Evolutionary conservation across 1,139 yeast species (phyloP).

Genomic region (Hyphopichia fennica): DNA sequence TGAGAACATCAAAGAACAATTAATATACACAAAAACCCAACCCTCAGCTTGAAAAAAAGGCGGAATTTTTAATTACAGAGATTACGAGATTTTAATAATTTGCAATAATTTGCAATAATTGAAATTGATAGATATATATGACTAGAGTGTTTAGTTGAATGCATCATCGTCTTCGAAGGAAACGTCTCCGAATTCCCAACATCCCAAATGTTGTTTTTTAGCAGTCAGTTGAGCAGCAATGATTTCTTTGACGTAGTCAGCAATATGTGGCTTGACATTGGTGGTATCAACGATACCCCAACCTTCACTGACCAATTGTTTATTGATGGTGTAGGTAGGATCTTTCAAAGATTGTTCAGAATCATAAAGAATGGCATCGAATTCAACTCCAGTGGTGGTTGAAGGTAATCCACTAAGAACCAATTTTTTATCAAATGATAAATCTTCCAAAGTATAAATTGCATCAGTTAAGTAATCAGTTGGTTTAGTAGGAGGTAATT

Average conservation of each 20-base stretch:
- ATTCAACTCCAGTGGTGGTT: constrained; percentile 41
- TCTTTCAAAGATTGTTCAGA: constrained; percentile 58
- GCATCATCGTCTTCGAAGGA: constrained; percentile 55
- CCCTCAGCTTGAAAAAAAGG: no score
- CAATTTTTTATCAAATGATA: constrained; percentile 53
- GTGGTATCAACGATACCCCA: constrained; percentile 59
- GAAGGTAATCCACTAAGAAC: constrained; percentile 56
- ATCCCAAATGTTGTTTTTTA: constrained; percentile 56
- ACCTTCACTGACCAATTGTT: constrained; percentile 62
- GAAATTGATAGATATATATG: background rate
- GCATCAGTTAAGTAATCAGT: constrained; percentile 63
- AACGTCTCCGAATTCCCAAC: constrained; percentile 84
- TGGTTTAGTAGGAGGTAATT: constrained; percentile 60
- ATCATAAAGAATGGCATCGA: constrained; percentile 58
- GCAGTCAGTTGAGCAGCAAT: constrained; percentile 49
- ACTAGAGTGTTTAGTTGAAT: background rate
- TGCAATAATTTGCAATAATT: background rate
- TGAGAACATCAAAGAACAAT: background rate
- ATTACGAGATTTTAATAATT: background rate
- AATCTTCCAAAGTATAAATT: constrained; percentile 55
- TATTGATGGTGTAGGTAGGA: constrained; percentile 62
- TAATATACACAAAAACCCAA: background rate
- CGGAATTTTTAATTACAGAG: background rate
- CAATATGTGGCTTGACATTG: constrained; percentile 31
- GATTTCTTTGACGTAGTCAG: constrained; percentile 39